Conservation (phyloP, 1,284 basidiomycete species). For the Apiotrichum gracile region DNA sequence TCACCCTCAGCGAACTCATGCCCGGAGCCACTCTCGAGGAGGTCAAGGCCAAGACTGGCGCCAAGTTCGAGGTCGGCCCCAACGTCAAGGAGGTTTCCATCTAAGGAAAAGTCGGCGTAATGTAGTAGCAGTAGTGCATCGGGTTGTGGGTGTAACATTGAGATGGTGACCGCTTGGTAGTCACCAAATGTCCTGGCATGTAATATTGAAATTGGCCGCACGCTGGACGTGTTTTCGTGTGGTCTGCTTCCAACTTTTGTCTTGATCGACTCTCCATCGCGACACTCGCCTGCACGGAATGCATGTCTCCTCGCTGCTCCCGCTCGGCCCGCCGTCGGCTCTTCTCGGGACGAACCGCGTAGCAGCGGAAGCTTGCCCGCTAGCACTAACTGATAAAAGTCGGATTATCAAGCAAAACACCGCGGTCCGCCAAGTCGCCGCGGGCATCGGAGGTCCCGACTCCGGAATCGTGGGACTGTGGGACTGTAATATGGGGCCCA, state of each 20-base stretch:
- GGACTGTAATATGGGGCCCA: neutral
- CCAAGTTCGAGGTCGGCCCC: slow-evolving; percentile 56
- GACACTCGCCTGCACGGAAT: too few species aligned
- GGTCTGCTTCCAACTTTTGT: too few species aligned
- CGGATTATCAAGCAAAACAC: neutral
- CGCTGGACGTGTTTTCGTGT: too few species aligned
- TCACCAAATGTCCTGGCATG: too few species aligned
- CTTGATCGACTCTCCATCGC: too few species aligned
- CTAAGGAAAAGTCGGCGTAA: neutral
- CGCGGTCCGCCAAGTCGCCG: neutral
- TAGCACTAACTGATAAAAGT: neutral
- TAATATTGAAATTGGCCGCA: too few species aligned
- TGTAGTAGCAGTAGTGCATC: neutral
- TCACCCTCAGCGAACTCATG: slow-evolving; percentile 74
- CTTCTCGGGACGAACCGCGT: neutral
- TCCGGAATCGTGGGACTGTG: neutral
- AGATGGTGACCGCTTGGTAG: neutral
- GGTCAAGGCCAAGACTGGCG: slow-evolving; percentile 75
- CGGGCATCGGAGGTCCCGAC: neutral
- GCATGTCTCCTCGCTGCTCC: too few species aligned
- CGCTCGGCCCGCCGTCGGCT: too few species aligned
- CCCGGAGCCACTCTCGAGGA: slow-evolving; percentile 78
- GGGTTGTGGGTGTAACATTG: neutral
- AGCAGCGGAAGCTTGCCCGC: too few species aligned
- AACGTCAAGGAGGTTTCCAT: slow-evolving; percentile 4